These are phyloP conservation scores for Emiliania huxleyi DNA, from an alignment of 78 protist genomes.

Conservation along the genomic window DNA sequence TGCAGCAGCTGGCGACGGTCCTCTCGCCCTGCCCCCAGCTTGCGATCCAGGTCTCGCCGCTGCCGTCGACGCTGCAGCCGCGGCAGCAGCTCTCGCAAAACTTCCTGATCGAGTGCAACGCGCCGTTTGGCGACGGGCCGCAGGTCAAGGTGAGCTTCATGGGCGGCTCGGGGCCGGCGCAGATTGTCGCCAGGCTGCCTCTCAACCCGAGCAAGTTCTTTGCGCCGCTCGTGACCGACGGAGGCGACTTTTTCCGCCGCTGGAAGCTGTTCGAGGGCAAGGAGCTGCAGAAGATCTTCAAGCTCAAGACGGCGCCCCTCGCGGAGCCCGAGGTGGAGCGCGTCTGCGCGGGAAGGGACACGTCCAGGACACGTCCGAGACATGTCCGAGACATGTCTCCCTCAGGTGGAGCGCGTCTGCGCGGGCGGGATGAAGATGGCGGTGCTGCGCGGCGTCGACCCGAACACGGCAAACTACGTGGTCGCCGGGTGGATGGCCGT, in stretches of 20 bases:
- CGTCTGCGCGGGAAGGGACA: too few species aligned
- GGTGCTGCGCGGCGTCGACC: not conserved
- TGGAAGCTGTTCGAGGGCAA: slow-evolving; percentile 10
- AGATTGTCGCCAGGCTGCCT: not conserved
- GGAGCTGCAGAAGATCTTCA: not conserved
- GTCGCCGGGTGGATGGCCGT: not conserved
- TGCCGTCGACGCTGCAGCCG: not conserved
- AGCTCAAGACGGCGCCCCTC: not conserved
- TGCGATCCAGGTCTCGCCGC: not conserved
- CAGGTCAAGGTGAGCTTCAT: not conserved
- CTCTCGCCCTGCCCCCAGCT: not conserved
- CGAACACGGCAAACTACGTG: not conserved
- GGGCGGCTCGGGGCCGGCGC: not conserved
- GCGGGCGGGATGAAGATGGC: not conserved
- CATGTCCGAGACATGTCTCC: too few species aligned
- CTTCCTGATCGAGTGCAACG: not conserved
- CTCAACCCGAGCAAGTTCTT: not conserved
- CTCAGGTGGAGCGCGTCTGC: not conserved
- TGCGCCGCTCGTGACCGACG: not conserved
- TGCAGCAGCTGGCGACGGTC: not conserved
- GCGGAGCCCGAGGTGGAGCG: not conserved
- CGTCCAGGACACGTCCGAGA: too few species aligned
- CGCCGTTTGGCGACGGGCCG: not conserved
- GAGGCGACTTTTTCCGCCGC: not conserved
- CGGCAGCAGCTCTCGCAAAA: not conserved